These are phyloP conservation scores for Phytophthora pinifolia DNA, from an alignment of 352 stramenopile genomes.

Conservation along the genomic window DNA sequence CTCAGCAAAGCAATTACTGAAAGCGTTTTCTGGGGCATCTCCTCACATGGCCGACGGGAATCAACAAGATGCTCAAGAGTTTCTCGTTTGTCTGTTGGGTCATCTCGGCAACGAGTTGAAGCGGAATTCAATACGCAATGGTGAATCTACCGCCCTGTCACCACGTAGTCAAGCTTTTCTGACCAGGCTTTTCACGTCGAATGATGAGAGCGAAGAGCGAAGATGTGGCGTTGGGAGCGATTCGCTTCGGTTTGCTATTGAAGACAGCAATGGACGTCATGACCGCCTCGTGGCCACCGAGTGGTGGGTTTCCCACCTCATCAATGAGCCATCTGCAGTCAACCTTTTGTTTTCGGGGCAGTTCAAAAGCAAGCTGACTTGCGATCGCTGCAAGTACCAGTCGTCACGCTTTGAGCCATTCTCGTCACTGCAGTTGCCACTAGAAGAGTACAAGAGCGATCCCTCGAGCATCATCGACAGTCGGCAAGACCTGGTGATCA, in stretches of 20 bases:
- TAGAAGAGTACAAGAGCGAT: conserved; percentile 17
- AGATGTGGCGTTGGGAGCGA: neutral
- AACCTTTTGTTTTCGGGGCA: conserved; percentile 96
- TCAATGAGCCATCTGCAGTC: conserved; percentile 94
- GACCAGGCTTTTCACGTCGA: conserved; percentile 19
- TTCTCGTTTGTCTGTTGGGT: conserved; percentile 92
- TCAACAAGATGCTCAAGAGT: conserved; percentile 97
- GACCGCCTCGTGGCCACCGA: conserved; percentile 95
- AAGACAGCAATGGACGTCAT: conserved; percentile 92
- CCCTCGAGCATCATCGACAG: neutral
- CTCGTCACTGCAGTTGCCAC: conserved; percentile 69
- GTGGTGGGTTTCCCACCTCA: conserved; percentile 96
- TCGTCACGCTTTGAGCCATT: conserved; percentile 89
- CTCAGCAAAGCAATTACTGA: conserved; percentile 75
- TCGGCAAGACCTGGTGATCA: conserved; percentile 32
- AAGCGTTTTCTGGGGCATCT: conserved; percentile 70
- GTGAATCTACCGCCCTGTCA: conserved; percentile 52
- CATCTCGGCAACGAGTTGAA: conserved; percentile 95
- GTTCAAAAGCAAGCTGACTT: conserved; percentile 94
- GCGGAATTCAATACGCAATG: conserved; percentile 24
- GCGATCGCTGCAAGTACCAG: conserved; percentile 83
- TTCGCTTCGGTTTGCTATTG: conserved; percentile 33
- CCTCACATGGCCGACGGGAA: conserved; percentile 89
- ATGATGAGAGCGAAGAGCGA: neutral
- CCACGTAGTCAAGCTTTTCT: conserved; percentile 34